These are phyloP conservation scores for Picochlorum sp. DNA, from an alignment of 139 green algal genomes.

Conservation along the genomic window DNA sequence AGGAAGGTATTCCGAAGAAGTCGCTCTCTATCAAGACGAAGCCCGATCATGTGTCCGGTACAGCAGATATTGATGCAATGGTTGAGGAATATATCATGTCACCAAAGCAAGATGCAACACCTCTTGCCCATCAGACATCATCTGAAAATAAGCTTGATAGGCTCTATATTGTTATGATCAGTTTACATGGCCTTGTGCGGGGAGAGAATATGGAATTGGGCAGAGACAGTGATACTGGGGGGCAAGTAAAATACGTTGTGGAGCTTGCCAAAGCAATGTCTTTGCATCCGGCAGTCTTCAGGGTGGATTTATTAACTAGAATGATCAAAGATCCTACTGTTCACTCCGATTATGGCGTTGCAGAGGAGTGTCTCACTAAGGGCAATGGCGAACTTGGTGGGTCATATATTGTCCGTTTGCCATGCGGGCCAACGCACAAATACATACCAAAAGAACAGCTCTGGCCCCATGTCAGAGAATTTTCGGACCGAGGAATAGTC, in stretches of 20 bases:
- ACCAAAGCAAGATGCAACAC: slow-evolving; percentile 10
- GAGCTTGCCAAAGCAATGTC: slow-evolving; percentile 82
- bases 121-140: neutral
- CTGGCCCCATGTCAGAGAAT: slow-evolving; percentile 89
- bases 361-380: slow-evolving; percentile 64
- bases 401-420: slow-evolving; percentile 84
- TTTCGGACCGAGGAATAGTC: slow-evolving; percentile 68
- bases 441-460: slow-evolving; percentile 86
- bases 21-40: slow-evolving; percentile 2
- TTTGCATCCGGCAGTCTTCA: slow-evolving; percentile 73
- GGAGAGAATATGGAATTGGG: slow-evolving; percentile 90
- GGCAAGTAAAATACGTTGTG: slow-evolving; percentile 88
- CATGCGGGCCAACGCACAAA: slow-evolving; percentile 50
- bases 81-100: slow-evolving; percentile 23
- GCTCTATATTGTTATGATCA: slow-evolving; percentile 81
- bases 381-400: slow-evolving; percentile 46
- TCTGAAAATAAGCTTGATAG: slow-evolving; percentile 19
- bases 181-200: slow-evolving; percentile 81
- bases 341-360: slow-evolving; percentile 53
- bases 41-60: neutral
- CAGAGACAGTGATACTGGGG: slow-evolving; percentile 82
- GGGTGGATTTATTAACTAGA: slow-evolving; percentile 91
- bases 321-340: slow-evolving; percentile 61
- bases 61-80: slow-evolving; percentile 10
- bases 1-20: neutral